Base-by-base conservation (phyloP, 345 rosid species). In the Euphorbia tirucalli region DNA sequence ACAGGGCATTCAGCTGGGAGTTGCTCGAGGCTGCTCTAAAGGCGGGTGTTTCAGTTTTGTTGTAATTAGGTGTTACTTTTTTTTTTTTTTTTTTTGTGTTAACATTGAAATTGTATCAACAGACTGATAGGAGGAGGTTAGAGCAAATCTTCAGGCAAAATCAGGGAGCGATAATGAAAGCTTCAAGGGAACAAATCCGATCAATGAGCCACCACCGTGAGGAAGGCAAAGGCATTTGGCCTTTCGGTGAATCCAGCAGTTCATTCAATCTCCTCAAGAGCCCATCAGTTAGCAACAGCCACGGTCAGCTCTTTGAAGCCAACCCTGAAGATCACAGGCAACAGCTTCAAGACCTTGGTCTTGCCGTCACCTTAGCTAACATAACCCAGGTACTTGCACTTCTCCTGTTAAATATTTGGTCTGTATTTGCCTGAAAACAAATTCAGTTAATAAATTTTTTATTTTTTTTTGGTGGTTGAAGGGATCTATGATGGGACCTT, bases 151-250 rank as follows among this genome's bases (percentile, higher is more conserved):
- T 77, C 21, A 41, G 18, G 7, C 73, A 77, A 52, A 27, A 24
- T 30, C 39, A 66, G 32, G 69, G 57, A 30, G 24, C 0, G 0
- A 60, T 77, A 10, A 18, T 68, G n/a, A 72, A 72, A 61, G 80
- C 73, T 18, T 71, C 80, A 13, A 72, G 27, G 64, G 73, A 77
- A 56, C 76, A 77, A 30, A 77, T 77, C 25, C 58, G 43, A 61
- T 56, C 73, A 1, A 15, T 77, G 76, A 66, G 59, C 46, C 76
- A 67, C 46, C 76, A 67, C 43, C 54, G 57, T 7, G 80, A 77
- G 59, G 57, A 71, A 73, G 67, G 70, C 15, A 62, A 22, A 22
- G 37, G 68, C 32, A 50, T 73, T 11, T 86, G 87, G 86, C 90
- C 87, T 1, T 83, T 86, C 21, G 71, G 70, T 0, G 76, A 68